phyloP scores from a whole-genome alignment of 2,329 filamentous ascomycete species.

The Venturia carpophila region DNA sequence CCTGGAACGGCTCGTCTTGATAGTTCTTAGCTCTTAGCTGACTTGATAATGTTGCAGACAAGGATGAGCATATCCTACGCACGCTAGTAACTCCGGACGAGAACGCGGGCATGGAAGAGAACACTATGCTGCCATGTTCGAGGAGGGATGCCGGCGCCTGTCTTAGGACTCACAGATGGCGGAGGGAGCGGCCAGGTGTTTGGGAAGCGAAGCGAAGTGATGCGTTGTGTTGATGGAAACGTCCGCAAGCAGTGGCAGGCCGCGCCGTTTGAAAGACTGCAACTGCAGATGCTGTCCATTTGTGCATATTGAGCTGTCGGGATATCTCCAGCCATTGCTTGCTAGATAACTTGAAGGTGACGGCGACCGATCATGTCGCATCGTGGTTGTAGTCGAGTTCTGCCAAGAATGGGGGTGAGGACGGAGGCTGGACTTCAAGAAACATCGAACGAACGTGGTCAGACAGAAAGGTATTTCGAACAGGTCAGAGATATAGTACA shows the following conservation, averaged over 20 bases:
- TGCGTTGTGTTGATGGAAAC: not conserved
- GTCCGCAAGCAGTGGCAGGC: not conserved
- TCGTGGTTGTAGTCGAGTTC: not conserved
- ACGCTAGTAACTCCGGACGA: not conserved
- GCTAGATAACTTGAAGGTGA: not conserved
- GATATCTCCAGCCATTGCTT: not conserved
- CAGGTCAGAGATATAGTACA: conserved; percentile 8
- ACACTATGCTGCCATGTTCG: not conserved
- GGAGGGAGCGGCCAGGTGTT: not conserved
- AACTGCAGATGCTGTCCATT: not conserved
- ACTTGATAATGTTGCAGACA: not conserved
- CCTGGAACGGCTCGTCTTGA: not conserved
- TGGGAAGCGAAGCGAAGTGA: not conserved
- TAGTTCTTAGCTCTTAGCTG: not conserved
- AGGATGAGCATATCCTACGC: not conserved
- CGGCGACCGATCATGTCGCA: too few species aligned
- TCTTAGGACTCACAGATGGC: not conserved
- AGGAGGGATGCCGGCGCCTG: too few species aligned
- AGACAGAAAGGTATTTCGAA: not conserved
- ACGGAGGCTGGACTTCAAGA: not conserved
- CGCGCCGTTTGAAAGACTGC: not conserved
- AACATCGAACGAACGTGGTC: not conserved
- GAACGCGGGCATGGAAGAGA: not conserved
- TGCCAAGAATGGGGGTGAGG: not conserved
- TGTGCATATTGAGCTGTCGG: not conserved